Evolutionary conservation across 306 rosid species (phyloP), one percentile per base, ranked within the genome.

Genomic region (Casuarina cunninghamiana): DNA sequence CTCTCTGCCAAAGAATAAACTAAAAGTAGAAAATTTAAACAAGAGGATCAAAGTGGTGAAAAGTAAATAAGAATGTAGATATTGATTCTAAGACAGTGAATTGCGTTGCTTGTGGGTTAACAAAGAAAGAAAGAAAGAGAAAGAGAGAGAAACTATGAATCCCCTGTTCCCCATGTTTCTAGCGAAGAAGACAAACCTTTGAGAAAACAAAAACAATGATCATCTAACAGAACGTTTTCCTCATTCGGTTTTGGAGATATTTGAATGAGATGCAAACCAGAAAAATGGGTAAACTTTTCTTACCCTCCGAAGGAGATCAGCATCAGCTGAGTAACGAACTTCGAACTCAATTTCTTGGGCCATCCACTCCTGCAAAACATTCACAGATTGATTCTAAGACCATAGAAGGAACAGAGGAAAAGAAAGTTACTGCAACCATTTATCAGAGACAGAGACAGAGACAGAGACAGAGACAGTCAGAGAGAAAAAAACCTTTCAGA

Each of bases 251-350:
- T 1, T 21, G 10, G 15, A 10, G 35, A 69, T 69, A 66, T 1
- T 57, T 10, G 19, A 71, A 12, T 13, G 43, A 3, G 66, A 70
- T 58, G 61, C 35, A 21, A 63, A 48, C 21, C 38, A 7, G 46
- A 53, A 55, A 48, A 2, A 60, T 45, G 11, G 21, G 60, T 5
- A 53, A 72, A 45, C 57, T 45, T 58, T 71, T 7, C 81, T 74
- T 85, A 95, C 98, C 98, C 97, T 85, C 93, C 97, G 49, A 91
- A 86, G 45, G 97, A 83, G 79, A 92, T 87, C 39, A 88, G 45
- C 32, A 80, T 32, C 63, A 92, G 72, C 84, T 88, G 95, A 73
- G 77, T 44, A 37, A 73, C 41, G 73, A 92, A 81, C 86, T 85
- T 92, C 48, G 75, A 71, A 76, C 78, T 82, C 53, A 76, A 58